Evolutionary conservation across 192 early-diverging fungal species (phyloP).

Genomic region (Entomortierella beljakovae): DNA sequence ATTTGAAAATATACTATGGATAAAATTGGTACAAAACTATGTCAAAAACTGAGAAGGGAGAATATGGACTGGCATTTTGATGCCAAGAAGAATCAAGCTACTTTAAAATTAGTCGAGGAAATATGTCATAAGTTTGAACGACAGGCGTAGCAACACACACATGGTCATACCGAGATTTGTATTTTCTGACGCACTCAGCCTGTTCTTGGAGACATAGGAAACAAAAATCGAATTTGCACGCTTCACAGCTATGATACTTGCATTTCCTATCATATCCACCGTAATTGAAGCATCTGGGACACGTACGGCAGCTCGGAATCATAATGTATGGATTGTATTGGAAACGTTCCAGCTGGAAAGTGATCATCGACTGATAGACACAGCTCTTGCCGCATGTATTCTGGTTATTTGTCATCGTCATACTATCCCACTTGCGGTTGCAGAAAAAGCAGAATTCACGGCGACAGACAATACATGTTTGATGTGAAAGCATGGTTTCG

Average conservation of each 20-base stretch:
- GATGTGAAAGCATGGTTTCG: conserved; percentile 25
- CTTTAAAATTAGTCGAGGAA: conserved; percentile 18
- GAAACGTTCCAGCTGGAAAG: conserved; percentile 22
- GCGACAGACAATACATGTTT: conserved; percentile 12
- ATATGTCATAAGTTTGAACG: conserved; percentile 18
- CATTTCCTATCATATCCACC: conserved; percentile 35
- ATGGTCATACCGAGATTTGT: conserved; percentile 14
- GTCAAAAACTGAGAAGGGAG: too few relatives aligned
- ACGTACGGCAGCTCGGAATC: conserved; percentile 27
- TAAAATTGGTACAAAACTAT: too few relatives aligned
- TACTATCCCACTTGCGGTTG: conserved; percentile 28
- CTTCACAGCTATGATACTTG: conserved; percentile 28
- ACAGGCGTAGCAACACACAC: conserved; percentile 12
- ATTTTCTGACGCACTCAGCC: conserved; percentile 15
- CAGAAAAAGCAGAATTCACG: conserved; percentile 41
- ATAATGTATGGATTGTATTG: conserved; percentile 19
- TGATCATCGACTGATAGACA: conserved; percentile 34
- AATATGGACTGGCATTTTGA: too few relatives aligned
- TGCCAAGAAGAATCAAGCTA: too few relatives aligned
- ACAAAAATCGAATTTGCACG: conserved; percentile 29
- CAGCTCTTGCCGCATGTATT: conserved; percentile 30
- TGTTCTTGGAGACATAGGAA: conserved; percentile 33
- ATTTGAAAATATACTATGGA: too few relatives aligned
- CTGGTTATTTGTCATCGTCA: conserved; percentile 10
- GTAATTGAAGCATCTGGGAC: conserved; percentile 34